Conservation (phyloP, 208 protist species). For the Leishmania amazonensis region DNA sequence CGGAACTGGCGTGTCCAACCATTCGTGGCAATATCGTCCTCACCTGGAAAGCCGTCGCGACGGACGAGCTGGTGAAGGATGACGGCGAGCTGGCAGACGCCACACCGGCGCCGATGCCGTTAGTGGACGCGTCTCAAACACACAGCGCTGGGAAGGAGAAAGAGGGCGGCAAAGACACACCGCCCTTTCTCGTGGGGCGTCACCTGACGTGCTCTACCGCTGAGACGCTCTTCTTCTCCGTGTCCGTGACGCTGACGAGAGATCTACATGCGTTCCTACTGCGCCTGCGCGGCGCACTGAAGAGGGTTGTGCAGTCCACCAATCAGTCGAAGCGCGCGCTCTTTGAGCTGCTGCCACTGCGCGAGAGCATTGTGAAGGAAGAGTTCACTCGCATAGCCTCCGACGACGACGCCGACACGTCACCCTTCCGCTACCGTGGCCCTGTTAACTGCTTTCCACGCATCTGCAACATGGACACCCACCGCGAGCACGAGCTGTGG, state of each 20-base stretch:
- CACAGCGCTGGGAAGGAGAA: not conserved
- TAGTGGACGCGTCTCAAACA: not conserved
- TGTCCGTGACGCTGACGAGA: constrained; percentile 58
- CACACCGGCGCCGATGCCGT: not conserved
- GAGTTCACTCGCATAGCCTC: constrained; percentile 62
- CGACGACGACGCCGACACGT: constrained; percentile 21
- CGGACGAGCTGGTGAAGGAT: constrained; percentile 30
- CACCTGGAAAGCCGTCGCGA: constrained; percentile 32
- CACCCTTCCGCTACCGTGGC: constrained; percentile 64
- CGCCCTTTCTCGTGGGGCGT: constrained; percentile 42
- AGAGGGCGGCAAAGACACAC: not conserved
- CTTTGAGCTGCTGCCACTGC: constrained; percentile 47
- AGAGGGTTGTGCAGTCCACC: constrained; percentile 42
- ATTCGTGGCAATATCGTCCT: constrained; percentile 42
- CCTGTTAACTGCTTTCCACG: constrained; percentile 73
- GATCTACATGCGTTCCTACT: constrained; percentile 54
- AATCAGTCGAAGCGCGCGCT: constrained; percentile 37
- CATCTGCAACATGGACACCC: constrained; percentile 70
- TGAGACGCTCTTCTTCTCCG: constrained; percentile 58
- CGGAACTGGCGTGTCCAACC: constrained; percentile 30
- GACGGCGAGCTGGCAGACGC: constrained; percentile 21
- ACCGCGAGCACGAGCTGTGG: constrained; percentile 64
- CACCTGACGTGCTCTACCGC: constrained; percentile 70
- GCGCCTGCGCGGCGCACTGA: constrained; percentile 46
- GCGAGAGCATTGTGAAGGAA: constrained; percentile 53